Evolutionary conservation across 176 grass and related monocot genomes (phyloP).

Genomic region (Oryza meyeriana): DNA sequence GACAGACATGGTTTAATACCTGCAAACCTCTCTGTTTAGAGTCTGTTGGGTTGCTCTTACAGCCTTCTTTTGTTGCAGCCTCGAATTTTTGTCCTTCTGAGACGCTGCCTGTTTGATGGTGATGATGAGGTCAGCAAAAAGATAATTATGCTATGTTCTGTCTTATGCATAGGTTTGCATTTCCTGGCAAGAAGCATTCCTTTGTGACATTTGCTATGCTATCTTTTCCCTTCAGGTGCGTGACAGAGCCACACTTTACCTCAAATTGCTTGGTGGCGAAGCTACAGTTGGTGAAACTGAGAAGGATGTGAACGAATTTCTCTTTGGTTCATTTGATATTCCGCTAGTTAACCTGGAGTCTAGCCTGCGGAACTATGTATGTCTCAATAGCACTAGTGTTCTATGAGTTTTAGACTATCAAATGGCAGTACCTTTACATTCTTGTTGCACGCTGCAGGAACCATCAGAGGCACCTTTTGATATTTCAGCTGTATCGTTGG

Average conservation of each 20-base stretch:
- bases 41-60: background rate
- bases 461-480: slow-evolving; percentile 85
- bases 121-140: slow-evolving; percentile 85
- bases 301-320: slow-evolving; percentile 82
- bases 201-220: slow-evolving; percentile 11
- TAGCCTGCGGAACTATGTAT: slow-evolving; percentile 82
- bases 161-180: slow-evolving; percentile 22
- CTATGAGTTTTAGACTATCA: background rate
- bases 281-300: slow-evolving; percentile 65
- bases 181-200: background rate
- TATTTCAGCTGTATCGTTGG: slow-evolving; percentile 71
- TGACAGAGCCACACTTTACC: slow-evolving; percentile 87
- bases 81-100: slow-evolving; percentile 94
- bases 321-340: slow-evolving; percentile 94
- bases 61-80: slow-evolving; percentile 62
- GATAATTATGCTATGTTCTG: background rate
- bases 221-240: slow-evolving; percentile 57
- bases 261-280: slow-evolving; percentile 71
- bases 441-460: slow-evolving; percentile 52
- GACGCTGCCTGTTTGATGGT: slow-evolving; percentile 94
- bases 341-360: slow-evolving; percentile 92
- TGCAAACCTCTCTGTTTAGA: background rate
- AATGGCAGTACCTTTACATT: slow-evolving; percentile 15
- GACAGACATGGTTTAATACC: background rate
- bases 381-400: slow-evolving; percentile 9